phyloP scores from a whole-genome alignment of 768 basidiomycete genomes.

The Russula sp. region DNA sequence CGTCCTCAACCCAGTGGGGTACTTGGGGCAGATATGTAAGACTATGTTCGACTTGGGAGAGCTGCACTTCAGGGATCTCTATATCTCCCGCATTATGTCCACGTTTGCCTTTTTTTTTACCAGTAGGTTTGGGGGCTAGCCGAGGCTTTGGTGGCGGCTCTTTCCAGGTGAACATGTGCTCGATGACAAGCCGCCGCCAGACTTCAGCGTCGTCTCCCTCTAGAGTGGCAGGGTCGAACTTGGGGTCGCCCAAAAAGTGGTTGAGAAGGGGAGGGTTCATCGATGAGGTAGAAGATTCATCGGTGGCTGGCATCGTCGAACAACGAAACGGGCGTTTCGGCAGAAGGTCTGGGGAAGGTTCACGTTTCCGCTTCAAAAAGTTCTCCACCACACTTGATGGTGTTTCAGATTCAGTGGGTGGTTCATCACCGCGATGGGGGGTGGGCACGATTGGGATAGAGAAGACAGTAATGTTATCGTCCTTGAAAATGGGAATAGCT shows the following conservation, averaged over 20 bases:
- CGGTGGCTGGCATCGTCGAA: neutral
- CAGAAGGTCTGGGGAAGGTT: conserved; percentile 20
- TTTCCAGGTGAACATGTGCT: conserved; percentile 46
- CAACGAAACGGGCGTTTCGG: conserved; percentile 22
- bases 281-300: neutral
- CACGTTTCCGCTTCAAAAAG: conserved; percentile 28
- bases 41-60: neutral
- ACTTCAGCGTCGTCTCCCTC: conserved; percentile 41
- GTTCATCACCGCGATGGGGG: neutral
- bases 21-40: conserved; percentile 7
- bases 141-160: conserved; percentile 15
- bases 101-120: conserved; percentile 9
- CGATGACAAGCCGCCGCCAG: conserved; percentile 46
- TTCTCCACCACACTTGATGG: conserved; percentile 6
- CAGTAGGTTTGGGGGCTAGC: neutral
- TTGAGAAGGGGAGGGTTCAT: conserved; percentile 20
- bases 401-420: neutral
- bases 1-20: conserved; percentile 13
- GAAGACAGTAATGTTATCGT: conserved; percentile 59
- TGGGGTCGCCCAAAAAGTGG: conserved; percentile 23
- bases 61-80: neutral
- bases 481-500: conserved; percentile 45
- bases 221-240: conserved; percentile 31
- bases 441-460: conserved; percentile 40
- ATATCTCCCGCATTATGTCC: neutral